Conservation (phyloP, 768 basidiomycete species). For the Hortiboletus campestris region DNA sequence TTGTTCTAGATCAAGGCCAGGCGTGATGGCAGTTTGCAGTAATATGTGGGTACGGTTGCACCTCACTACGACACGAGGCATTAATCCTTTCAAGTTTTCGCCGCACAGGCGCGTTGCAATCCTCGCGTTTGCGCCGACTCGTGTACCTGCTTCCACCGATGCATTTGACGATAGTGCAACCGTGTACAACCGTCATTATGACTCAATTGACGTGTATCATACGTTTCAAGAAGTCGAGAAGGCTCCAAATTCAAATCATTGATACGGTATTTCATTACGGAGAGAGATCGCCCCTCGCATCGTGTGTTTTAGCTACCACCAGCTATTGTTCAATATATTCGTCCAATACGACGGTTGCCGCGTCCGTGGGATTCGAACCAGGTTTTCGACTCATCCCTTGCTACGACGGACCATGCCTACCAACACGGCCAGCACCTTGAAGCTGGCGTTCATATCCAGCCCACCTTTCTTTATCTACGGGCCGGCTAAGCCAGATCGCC, state of each 20-base stretch:
- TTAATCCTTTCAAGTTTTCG: neutral
- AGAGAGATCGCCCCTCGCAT: slow-evolving; percentile 12
- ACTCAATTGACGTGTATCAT: slow-evolving; percentile 1
- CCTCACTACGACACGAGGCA: slow-evolving; percentile 3
- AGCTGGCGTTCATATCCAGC: neutral
- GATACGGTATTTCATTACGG: slow-evolving; percentile 11
- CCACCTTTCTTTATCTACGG: too few species aligned
- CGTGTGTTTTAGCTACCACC: neutral
- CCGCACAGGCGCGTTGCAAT: neutral
- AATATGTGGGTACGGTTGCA: neutral
- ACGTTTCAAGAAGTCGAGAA: slow-evolving; percentile 15
- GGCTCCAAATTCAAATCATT: neutral
- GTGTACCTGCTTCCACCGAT: neutral
- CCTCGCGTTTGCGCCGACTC: neutral
- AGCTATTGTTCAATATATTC: slow-evolving; percentile 12
- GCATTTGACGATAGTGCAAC: neutral
- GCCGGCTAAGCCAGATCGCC: neutral
- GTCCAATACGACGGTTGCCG: slow-evolving; percentile 2
- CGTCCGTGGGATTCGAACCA: neutral
- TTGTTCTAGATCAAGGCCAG: slow-evolving; percentile 5
- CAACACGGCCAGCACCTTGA: neutral
- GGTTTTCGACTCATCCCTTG: neutral
- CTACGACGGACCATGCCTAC: neutral
- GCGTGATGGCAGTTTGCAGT: neutral
- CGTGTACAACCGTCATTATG: neutral